Percentiles rank a stretch among this genome's conserved stretches.
phyloP scores from a whole-genome alignment of 371 early-diverging fungal species.

The Parasitella parasitica region DNA sequence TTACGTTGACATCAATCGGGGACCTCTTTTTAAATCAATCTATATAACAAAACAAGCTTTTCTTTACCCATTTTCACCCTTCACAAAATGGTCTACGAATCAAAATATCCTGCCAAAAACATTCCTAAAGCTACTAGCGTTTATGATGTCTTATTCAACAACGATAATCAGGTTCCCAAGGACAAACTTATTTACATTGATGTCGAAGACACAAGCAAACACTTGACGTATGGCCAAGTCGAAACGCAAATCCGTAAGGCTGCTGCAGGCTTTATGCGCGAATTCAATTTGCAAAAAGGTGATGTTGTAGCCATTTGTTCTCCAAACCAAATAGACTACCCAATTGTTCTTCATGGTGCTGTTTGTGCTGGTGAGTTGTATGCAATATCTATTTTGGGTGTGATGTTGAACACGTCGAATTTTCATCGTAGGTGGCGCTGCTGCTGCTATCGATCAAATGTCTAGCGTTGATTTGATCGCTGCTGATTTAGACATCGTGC shows the following conservation, averaged over 20 bases:
- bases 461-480: constrained; percentile 58
- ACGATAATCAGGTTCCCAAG: background rate
- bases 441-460: constrained; percentile 59
- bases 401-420: no score
- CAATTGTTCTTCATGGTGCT: constrained; percentile 8
- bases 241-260: background rate
- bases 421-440: constrained; percentile 55
- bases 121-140: background rate
- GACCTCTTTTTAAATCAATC: background rate
- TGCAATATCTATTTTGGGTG: no score
- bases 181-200: constrained; percentile 4
- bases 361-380: constrained; percentile 23
- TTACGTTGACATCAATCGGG: background rate
- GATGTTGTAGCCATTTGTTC: constrained; percentile 66
- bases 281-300: constrained; percentile 44
- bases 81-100: background rate
- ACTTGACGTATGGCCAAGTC: constrained; percentile 6
- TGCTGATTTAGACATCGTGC: constrained; percentile 61
- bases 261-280: constrained; percentile 3
- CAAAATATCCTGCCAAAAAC: background rate
- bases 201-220: background rate
- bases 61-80: background rate
- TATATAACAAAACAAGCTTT: no score
- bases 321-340: constrained; percentile 49
- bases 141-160: background rate